phyloP scores from a whole-genome alignment of 2,329 filamentous ascomycete genomes.

The Aureobasidium mangrovei region DNA sequence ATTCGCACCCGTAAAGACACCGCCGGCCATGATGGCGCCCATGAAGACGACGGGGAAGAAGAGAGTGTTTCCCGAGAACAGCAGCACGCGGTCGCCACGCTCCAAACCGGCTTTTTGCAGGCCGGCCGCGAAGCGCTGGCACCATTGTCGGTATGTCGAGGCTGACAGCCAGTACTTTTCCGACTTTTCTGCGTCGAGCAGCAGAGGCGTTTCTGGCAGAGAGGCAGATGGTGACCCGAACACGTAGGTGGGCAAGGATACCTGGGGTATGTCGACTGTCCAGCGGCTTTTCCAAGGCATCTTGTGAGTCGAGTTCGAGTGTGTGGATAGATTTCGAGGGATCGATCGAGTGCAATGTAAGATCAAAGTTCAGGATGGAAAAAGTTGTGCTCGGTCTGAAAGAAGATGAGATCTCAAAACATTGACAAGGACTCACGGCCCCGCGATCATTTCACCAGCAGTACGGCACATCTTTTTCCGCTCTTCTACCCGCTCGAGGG shows the following conservation, averaged over 20 bases:
- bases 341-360: neutral
- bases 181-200: conserved; percentile 58
- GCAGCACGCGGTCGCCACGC: conserved; percentile 59
- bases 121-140: conserved; percentile 63
- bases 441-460: neutral
- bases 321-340: neutral
- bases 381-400: neutral
- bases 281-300: conserved; percentile 48
- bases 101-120: conserved; percentile 54
- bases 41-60: conserved; percentile 64
- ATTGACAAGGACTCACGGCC: neutral
- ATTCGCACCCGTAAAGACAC: conserved; percentile 69
- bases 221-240: conserved; percentile 41
- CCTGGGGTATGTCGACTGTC: conserved; percentile 37
- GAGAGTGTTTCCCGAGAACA: conserved; percentile 66
- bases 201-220: conserved; percentile 35
- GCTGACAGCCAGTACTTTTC: conserved; percentile 59
- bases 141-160: conserved; percentile 57
- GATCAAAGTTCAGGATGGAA: neutral
- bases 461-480: neutral
- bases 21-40: conserved; percentile 68
- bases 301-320: conserved; percentile 13
- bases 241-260: conserved; percentile 39
- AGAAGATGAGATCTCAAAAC: neutral
- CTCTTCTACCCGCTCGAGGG: neutral